Base-by-base conservation (phyloP, 345 rosid genomes). In the Rhodamnia argentea region DNA sequence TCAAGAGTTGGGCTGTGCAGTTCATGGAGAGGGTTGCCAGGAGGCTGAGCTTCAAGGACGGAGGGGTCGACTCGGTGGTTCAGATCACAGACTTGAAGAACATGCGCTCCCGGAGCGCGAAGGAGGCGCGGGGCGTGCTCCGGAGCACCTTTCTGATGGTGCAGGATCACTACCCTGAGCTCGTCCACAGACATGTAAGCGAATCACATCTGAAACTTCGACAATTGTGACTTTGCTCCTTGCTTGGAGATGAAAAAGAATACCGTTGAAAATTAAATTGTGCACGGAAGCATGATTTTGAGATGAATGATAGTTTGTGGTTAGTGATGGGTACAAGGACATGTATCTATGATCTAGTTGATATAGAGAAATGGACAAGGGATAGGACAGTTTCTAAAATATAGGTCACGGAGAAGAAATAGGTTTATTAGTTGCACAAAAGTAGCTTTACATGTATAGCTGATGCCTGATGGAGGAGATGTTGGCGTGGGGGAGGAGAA, bases 31-130 rank as follows among this genome's bases (percentile, higher is more conserved):
- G 86, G 76, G 88, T 88, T 23, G 83, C 92, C 24, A 82, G 83
- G 83, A 86, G 89, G 84, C 88, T 93, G n/a, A 89, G 86, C 60
- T 93, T 94, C 53, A 89, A 86, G 87, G 86, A 88, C 8, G 94
- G 93, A 12, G 94, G 89, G 13, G 85, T 91, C 1, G 82, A 92
- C 84, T 91, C 95, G 22, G 23, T 94, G 10, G 87, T 93, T 86
- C 93, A 90, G 55, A 86, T 94, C 37, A 92, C 91, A 24, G 94
- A 94, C 87, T 86, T 93, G 82, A 92, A 88, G 88, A 89, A 92
- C 87, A 83, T 88, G 32, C 91, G 90, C 6, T 86, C 87, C 10
- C 88, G 89, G 3, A 87, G 78, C 26, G 85, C 86, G 83, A 91
- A 91, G 86, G 93, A 93, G 88, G 44, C 90, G 2, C 90, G 86